Evolutionary conservation across 108 stramenopile genomes (phyloP).

Genomic region (Stephanodiscus triporus): DNA sequence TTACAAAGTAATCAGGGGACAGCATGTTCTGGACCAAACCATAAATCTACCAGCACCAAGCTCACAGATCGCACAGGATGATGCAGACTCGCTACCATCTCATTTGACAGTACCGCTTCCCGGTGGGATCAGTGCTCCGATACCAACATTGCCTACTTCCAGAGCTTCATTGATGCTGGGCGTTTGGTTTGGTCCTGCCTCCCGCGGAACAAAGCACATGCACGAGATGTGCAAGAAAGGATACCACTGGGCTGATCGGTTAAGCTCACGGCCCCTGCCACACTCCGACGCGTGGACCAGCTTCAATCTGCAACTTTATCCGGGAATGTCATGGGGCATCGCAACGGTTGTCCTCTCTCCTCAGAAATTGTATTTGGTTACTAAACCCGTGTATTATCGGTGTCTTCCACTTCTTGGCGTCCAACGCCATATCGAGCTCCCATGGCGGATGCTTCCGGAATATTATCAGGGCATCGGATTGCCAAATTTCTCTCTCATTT

Average conservation of each 20-base stretch:
- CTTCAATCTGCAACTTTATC: background rate
- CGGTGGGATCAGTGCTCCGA: background rate
- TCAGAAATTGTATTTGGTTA: background rate
- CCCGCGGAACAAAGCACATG: background rate
- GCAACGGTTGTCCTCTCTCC: background rate
- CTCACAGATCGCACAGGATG: background rate
- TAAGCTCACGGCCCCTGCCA: background rate
- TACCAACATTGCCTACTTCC: background rate
- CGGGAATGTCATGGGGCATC: slow-evolving; percentile 2
- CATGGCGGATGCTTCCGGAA: background rate
- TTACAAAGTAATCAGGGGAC: background rate
- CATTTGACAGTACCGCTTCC: background rate
- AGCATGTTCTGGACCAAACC: background rate
- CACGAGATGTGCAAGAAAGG: background rate
- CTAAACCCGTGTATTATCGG: background rate
- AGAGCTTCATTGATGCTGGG: background rate
- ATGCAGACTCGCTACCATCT: background rate
- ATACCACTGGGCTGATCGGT: background rate
- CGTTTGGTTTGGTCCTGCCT: background rate
- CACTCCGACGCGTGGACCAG: background rate
- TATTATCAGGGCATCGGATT: background rate
- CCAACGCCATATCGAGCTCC: background rate
- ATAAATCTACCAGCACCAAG: background rate
- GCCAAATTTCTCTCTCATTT: background rate
- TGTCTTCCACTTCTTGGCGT: background rate